Percentiles rank a stretch among this genome's conserved stretches.
These are phyloP conservation scores for Herpotrichia juniperi DNA, from an alignment of 2,329 filamentous ascomycete species.

Conservation along the genomic window DNA sequence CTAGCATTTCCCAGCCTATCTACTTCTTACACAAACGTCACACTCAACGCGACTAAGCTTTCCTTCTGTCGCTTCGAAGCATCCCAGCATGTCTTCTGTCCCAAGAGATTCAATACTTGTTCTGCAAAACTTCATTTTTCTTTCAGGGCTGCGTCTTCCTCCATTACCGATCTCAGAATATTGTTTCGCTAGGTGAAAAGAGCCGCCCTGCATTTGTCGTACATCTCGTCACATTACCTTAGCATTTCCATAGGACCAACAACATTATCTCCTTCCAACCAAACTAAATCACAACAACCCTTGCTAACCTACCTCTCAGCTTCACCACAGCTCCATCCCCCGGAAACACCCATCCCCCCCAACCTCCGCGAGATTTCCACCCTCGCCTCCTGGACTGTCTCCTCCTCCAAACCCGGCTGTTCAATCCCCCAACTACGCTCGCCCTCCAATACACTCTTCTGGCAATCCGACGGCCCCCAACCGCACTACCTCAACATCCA, in stretches of 20 bases:
- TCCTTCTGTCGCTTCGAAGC: too few relatives aligned
- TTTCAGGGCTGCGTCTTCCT: not conserved
- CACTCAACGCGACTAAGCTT: too few relatives aligned
- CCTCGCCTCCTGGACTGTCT: conserved; percentile 81
- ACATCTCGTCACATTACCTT: too few relatives aligned
- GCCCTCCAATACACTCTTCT: conserved; percentile 75
- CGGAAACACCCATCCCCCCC: conserved; percentile 44
- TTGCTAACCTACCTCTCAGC: conserved; percentile 10
- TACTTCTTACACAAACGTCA: too few relatives aligned
- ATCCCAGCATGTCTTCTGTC: too few relatives aligned
- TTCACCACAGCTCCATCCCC: conserved; percentile 17
- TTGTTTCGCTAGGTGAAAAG: too few relatives aligned
- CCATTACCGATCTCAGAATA: not conserved
- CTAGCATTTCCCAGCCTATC: not conserved
- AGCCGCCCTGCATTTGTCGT: too few relatives aligned
- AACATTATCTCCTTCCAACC: not conserved
- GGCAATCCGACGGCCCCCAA: conserved; percentile 87
- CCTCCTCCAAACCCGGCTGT: conserved; percentile 79
- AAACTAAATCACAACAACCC: not conserved
- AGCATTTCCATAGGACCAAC: too few relatives aligned
- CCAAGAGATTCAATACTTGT: not conserved
- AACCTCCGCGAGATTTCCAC: conserved; percentile 82
- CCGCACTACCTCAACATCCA: conserved; percentile 84
- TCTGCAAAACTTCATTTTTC: not conserved
- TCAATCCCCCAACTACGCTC: conserved; percentile 77